Conservation (phyloP, 352 stramenopile species). For the Nothophytophthora sp. region DNA sequence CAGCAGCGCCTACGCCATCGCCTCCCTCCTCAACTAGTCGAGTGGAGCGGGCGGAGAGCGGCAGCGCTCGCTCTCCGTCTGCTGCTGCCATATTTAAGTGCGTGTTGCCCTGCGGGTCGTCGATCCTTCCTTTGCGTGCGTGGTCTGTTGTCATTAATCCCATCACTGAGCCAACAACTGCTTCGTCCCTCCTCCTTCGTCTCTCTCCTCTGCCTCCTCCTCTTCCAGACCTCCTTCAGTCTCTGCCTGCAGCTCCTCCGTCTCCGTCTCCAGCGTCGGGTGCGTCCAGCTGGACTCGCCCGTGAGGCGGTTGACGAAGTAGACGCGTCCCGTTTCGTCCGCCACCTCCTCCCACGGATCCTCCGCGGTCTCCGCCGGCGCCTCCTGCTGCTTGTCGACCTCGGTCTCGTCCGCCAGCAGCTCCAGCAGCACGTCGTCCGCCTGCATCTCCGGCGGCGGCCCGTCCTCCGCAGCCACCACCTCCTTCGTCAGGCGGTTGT, state of each 20-base stretch:
- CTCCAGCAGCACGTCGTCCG: conserved; percentile 69
- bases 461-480: conserved; percentile 48
- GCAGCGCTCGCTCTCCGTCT: conserved; percentile 7
- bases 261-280: conserved; percentile 10
- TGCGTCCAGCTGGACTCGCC: conserved; percentile 68
- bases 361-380: not conserved
- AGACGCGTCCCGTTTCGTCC: conserved; percentile 66
- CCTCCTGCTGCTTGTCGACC: not conserved
- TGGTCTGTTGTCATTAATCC: too few relatives aligned
- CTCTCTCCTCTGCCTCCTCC: too few relatives aligned
- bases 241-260: too few relatives aligned
- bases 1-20: conserved; percentile 44
- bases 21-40: conserved; percentile 61
- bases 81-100: conserved; percentile 35
- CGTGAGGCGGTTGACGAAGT: conserved; percentile 69
- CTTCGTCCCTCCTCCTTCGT: not conserved
- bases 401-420: conserved; percentile 41
- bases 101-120: conserved; percentile 5
- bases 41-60: too few relatives aligned
- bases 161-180: too few relatives aligned
- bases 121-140: too few relatives aligned
- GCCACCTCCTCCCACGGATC: conserved; percentile 71
- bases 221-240: conserved; percentile 8
- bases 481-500: conserved; percentile 72
- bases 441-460: conserved; percentile 65